Base-by-base conservation (phyloP, 441 rosid genomes). In the Breynia disticha region DNA sequence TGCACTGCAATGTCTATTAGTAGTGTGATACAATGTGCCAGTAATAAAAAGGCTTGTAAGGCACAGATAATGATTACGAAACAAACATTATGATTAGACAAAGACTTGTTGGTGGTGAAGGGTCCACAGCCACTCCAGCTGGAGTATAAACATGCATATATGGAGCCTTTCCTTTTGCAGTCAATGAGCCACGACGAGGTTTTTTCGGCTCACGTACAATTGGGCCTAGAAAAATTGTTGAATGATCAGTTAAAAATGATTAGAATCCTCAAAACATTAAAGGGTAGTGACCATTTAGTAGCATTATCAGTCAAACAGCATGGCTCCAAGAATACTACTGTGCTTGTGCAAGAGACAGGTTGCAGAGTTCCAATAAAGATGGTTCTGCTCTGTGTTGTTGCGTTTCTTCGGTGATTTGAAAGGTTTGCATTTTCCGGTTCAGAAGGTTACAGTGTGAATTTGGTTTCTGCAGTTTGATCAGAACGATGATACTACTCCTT, bases 41-140 rank as follows among this genome's bases (percentile, higher is more conserved):
- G 54, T 32, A 46, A 60, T 39, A 28, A 19, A 43, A 59, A 57
- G 55, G 45, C 12, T 6, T 19, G 39, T 17, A 52, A 46, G 53
- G 54, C 6, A 55, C 3, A 28, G 72, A 46, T 41, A 55, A n/a
- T 70, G 61, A 66, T 76, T 67, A 52, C 46, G 67, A 69, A 76
- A 55, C 68, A 49, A 54, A 56, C 64, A 60, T 61, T 74, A 63
- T 68, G 54, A 57, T 58, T 65, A 62, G 63, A 56, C 48, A 17
- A 8, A 6, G 67, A 60, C 72, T 39, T 51, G 19, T 19, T 0
- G 55, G n/a, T 55, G 42, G 67, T 57, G 68, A n/a, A n/a, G n/a
- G 67, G 28, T 32, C 65, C 60, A 28, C 11, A 14, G 17, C 41
- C 24, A 14, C 54, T 35, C 61, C 57, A 73, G 76, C 72, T 76